Base-by-base conservation (phyloP, 208 protist species). In the Acanthamoeba sp. region DNA sequence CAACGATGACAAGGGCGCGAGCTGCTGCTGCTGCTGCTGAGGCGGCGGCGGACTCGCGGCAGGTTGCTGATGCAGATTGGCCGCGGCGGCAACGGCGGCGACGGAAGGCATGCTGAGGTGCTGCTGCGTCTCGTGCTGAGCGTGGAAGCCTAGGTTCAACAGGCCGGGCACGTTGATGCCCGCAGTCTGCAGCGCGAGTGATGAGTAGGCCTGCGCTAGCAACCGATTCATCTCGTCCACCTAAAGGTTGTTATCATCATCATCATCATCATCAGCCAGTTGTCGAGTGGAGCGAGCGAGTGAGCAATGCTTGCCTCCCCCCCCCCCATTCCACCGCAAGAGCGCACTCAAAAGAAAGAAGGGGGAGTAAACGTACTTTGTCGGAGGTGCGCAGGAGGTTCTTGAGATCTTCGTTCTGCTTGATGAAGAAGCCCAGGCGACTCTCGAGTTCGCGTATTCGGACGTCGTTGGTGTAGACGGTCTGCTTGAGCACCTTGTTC, bases 401-500 rank as follows among this genome's bases (percentile, higher is more conserved):
- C 55, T 91, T 91, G 52, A 91, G 52, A n/a, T 91, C 84, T 38
- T 91, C 84, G 36, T 91, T 91, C 34, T 91, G 84, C 34, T 91
- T 91, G 32, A 71, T 71, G 84, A 91, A 73, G 84, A 91, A 91
- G 55, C 27, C 34, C 20, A 91, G 55, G n/a, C 84, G 84, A 16
- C 27, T n/a, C 32, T 91, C 84, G 34, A 91, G 84, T 34, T 91
- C 84, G 18, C 84, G 84, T 73, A 71, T 71, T 34, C 84, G 84
- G 1, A 7, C 16, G 36, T 91, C 84, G 34, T 42, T 91, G 84
- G 45, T 71, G 36, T 91, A 91, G 7, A 91, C 57, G 10, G 84
- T 91, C 52, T 91, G 84, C 55, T 91, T 91, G 52, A 91, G 84
- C 16, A 91, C 55, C 55, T 93, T 93, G 88, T 93, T 93, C 64